Conservation (phyloP, 2,329 filamentous ascomycete species). For the Aspergillus arachidicola region DNA sequence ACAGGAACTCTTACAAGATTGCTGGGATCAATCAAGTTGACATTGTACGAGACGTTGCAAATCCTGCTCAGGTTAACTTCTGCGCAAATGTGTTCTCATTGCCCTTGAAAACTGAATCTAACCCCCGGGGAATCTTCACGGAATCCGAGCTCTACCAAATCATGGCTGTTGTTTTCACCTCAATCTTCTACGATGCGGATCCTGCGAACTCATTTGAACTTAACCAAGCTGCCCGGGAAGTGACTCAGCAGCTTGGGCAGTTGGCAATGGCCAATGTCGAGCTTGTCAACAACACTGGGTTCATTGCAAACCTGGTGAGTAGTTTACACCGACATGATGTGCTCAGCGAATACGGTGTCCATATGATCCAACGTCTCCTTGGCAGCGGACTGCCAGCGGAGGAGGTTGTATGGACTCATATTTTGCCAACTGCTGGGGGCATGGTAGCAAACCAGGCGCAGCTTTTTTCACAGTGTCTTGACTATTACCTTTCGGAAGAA, state of each 20-base stretch:
- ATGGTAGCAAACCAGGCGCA: conserved; percentile 61
- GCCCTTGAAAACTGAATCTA: conserved; percentile 56
- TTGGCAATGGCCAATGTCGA: conserved; percentile 54
- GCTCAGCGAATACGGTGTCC: conserved; percentile 56
- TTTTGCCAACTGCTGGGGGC: conserved; percentile 60
- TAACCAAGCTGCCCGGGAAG: conserved; percentile 50
- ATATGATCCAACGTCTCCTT: conserved; percentile 58
- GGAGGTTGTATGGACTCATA: conserved; percentile 59
- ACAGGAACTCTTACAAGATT: conserved; percentile 50
- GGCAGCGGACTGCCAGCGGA: conserved; percentile 49
- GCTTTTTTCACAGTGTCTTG: conserved; percentile 59
- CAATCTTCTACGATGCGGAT: conserved; percentile 59
- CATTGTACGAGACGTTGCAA: conserved; percentile 54
- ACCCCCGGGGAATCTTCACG: conserved; percentile 55
- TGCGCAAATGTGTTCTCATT: conserved; percentile 57
- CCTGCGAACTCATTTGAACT: conserved; percentile 56
- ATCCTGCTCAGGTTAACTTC: conserved; percentile 58
- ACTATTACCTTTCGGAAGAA: conserved; percentile 57
- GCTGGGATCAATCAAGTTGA: conserved; percentile 50
- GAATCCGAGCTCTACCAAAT: conserved; percentile 58
- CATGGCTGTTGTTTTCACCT: conserved; percentile 55
- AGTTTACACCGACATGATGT: conserved; percentile 44
- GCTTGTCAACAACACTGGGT: conserved; percentile 45
- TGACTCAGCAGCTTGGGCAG: conserved; percentile 53
- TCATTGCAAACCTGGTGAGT: conserved; percentile 45